Base-by-base conservation (phyloP, 2,329 filamentous ascomycete species). In the Akanthomyces dipterigenus region DNA sequence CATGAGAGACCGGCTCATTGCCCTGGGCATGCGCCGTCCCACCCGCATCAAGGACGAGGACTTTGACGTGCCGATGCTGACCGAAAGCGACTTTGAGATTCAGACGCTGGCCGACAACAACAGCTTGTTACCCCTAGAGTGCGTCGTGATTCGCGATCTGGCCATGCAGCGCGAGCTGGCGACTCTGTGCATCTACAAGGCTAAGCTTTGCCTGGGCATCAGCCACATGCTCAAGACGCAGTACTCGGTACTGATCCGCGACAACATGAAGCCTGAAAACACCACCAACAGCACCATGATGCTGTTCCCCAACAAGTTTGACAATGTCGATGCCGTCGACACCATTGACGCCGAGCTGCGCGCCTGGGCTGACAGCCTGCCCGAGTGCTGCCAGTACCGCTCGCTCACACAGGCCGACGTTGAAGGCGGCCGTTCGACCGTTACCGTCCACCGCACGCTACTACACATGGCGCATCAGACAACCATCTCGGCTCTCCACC, bases 391-490 rank as follows among this genome's bases (percentile, higher is more conserved):
- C 65, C 83, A 85, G 65, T 93, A 95, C 67, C 78, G 82, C 18
- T 77, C 78, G 6, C 73, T 86, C 22, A 80, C 77, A 38, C 74
- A 77, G 14, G 70, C 80, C 61, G 87, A 87, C 63, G 73, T 85
- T 55, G 80, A 83, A 57, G 80, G 86, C 20, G 87, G 86, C 38
- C 80, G 81, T 43, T 80, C 85, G 4, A 84, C 83, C 8, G 68
- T 85, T 55, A 81, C 81, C 0, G 79, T 96, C 3, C 91, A 96
- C 71, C 85, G 90, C 53, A 90, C 90, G n/a, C 80, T 97, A 22
- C 78, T 98, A 40, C 91, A 96, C 73, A 96, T 97, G 88, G 87
- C 96, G 2, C 96, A 96, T 74, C 90, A 92, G 73, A 96, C 93
- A 2, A 96, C 93, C 0, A 82, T 96, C 20, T 96, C 91, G 57